Conservation (phyloP, 768 basidiomycete genomes). For the Udeniomyces megalosporus region DNA sequence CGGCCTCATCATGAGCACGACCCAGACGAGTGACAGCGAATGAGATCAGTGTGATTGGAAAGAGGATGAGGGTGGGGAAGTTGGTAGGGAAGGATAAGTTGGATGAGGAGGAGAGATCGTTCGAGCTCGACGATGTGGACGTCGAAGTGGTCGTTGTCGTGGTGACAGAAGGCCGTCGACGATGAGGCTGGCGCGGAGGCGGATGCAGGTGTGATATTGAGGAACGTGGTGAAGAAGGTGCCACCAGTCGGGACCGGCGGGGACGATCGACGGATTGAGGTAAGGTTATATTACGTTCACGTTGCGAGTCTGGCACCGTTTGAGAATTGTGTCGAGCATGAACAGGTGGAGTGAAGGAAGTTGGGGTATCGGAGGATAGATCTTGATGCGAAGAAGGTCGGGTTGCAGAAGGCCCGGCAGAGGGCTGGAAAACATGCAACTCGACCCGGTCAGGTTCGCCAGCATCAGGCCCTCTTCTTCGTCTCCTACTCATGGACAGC, state of each 20-base stretch:
- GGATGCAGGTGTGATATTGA: background rate
- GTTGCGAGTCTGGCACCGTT: constrained; percentile 1
- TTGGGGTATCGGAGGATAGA: too few relatives aligned
- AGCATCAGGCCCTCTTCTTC: background rate
- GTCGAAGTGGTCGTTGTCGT: background rate
- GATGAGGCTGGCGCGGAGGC: background rate
- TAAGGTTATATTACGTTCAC: constrained; percentile 6
- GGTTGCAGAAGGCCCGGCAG: too few relatives aligned
- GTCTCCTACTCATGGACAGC: background rate
- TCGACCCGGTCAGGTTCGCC: too few relatives aligned
- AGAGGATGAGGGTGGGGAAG: constrained; percentile 11
- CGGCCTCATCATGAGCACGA: constrained; percentile 51
- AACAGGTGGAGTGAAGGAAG: background rate
- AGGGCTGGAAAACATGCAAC: too few relatives aligned
- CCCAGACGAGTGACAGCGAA: constrained; percentile 47
- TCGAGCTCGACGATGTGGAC: background rate
- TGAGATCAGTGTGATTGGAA: constrained; percentile 30
- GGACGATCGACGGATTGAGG: background rate
- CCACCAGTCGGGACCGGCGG: background rate
- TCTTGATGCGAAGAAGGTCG: background rate
- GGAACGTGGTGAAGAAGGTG: background rate
- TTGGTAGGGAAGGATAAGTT: constrained; percentile 15
- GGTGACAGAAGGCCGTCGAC: background rate
- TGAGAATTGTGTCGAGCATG: background rate
- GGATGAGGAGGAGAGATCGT: constrained; percentile 2